Evolutionary conservation across 2,329 filamentous ascomycete species (phyloP).

Genomic region (Acarospora socialis): DNA sequence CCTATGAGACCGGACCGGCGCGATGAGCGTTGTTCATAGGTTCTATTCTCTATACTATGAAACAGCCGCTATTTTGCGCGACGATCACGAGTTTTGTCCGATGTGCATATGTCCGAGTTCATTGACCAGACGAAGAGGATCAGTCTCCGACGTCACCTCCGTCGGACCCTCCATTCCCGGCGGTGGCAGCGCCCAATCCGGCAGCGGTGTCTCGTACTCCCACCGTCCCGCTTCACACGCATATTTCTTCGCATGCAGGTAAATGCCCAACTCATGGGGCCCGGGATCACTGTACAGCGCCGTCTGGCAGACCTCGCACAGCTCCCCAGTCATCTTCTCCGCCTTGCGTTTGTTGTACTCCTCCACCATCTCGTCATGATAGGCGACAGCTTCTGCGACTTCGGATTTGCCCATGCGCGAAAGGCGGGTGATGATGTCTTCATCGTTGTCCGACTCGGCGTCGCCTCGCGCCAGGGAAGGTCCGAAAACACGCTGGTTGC

Average conservation of each 20-base stretch:
- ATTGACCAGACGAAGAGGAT: conserved; percentile 25
- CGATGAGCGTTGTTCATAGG: too few relatives aligned
- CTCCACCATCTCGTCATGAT: conserved; percentile 87
- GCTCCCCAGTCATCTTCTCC: conserved; percentile 79
- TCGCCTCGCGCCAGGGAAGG: conserved; percentile 58
- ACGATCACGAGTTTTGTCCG: too few relatives aligned
- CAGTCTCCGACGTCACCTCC: conserved; percentile 40
- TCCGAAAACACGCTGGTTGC: conserved; percentile 85
- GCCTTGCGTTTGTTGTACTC: conserved; percentile 81
- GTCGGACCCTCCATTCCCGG: conserved; percentile 56
- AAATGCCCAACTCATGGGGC: conserved; percentile 77
- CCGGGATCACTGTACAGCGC: conserved; percentile 89
- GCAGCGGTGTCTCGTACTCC: conserved; percentile 75
- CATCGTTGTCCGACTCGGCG: conserved; percentile 58
- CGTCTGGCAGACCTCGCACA: conserved; percentile 70
- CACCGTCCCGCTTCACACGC: conserved; percentile 70
- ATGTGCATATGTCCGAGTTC: too few relatives aligned
- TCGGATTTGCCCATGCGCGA: conserved; percentile 90
- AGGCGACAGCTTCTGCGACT: conserved; percentile 76
- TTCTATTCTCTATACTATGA: too few relatives aligned
- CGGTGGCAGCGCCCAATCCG: conserved; percentile 76
- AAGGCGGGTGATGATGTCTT: conserved; percentile 76
- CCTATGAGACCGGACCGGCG: too few relatives aligned
- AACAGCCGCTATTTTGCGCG: too few relatives aligned
- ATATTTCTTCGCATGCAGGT: conserved; percentile 84